phyloP scores from a whole-genome alignment of 768 basidiomycete species.

The Russula emetica region DNA sequence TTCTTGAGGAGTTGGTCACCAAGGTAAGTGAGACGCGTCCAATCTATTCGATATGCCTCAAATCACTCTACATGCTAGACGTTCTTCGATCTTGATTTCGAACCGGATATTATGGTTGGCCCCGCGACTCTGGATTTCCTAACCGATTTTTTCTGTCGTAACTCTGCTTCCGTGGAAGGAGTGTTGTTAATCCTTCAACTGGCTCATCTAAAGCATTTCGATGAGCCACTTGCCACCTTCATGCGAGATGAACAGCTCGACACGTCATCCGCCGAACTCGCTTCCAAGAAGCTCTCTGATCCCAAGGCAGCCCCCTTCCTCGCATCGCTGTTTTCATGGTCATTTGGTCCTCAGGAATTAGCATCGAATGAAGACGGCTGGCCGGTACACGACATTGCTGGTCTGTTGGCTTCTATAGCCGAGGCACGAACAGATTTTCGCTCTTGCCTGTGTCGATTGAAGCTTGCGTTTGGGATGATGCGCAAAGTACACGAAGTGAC shows the following conservation, averaged over 20 bases:
- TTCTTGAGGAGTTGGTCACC: constrained; percentile 52
- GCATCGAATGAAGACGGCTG: constrained; percentile 26
- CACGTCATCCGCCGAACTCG: not conserved
- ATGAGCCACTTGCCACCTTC: constrained; percentile 52
- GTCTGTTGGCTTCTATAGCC: constrained; percentile 37
- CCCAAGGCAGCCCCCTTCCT: constrained; percentile 36
- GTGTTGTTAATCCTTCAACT: constrained; percentile 62
- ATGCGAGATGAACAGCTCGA: constrained; percentile 32
- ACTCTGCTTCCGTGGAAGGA: constrained; percentile 53
- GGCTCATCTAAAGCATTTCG: constrained; percentile 66
- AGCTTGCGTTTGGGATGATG: constrained; percentile 49
- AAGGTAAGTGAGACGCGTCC: constrained; percentile 40
- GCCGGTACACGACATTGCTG: constrained; percentile 32
- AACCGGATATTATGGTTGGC: constrained; percentile 59
- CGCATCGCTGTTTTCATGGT: constrained; percentile 29
- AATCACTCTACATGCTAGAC: constrained; percentile 36
- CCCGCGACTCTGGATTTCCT: constrained; percentile 53
- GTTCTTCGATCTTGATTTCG: constrained; percentile 61
- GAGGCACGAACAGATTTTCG: constrained; percentile 39
- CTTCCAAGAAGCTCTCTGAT: constrained; percentile 23
- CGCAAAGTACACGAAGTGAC: constrained; percentile 44
- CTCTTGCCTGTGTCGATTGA: constrained; percentile 35
- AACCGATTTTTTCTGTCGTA: constrained; percentile 52
- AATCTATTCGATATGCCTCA: not conserved
- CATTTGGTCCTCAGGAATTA: constrained; percentile 24